phyloP scores from a whole-genome alignment of 805 yeast species.

The Priceomyces castillae region DNA sequence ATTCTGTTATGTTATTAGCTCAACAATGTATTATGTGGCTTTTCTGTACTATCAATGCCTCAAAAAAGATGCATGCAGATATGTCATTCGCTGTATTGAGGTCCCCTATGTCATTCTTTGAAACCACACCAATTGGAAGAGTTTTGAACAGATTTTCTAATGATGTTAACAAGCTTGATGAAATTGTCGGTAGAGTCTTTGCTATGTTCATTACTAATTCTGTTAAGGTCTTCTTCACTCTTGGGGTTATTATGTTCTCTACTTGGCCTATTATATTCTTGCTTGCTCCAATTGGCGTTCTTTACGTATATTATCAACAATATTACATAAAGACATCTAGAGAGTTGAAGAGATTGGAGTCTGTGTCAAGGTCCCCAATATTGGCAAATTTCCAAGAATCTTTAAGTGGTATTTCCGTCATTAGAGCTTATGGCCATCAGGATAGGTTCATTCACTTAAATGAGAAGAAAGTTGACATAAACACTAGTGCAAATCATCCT shows the following conservation, averaged over 20 bases:
- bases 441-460: conserved; percentile 63
- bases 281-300: conserved; percentile 62
- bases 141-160: conserved; percentile 86
- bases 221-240: conserved; percentile 67
- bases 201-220: conserved; percentile 63
- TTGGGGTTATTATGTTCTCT: conserved; percentile 75
- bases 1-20: too few species aligned
- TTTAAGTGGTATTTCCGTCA: conserved; percentile 68
- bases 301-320: conserved; percentile 71
- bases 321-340: conserved; percentile 75
- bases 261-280: conserved; percentile 84
- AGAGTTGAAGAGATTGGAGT: conserved; percentile 79
- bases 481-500: conserved; percentile 91
- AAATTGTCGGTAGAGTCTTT: conserved; percentile 66
- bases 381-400: conserved; percentile 85
- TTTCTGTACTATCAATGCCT: conserved; percentile 79
- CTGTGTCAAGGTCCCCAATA: conserved; percentile 75
- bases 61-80: conserved; percentile 65
- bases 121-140: conserved; percentile 94
- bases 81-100: conserved; percentile 74
- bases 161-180: conserved; percentile 88
- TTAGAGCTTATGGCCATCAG: conserved; percentile 70
- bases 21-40: conserved; percentile 76
- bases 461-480: conserved; percentile 71
- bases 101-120: conserved; percentile 95